Percentiles rank a stretch among this genome's conserved stretches.
These are phyloP conservation scores for Parafenestella ontariensis DNA, from an alignment of 2,329 filamentous ascomycete genomes.

Conservation along the genomic window DNA sequence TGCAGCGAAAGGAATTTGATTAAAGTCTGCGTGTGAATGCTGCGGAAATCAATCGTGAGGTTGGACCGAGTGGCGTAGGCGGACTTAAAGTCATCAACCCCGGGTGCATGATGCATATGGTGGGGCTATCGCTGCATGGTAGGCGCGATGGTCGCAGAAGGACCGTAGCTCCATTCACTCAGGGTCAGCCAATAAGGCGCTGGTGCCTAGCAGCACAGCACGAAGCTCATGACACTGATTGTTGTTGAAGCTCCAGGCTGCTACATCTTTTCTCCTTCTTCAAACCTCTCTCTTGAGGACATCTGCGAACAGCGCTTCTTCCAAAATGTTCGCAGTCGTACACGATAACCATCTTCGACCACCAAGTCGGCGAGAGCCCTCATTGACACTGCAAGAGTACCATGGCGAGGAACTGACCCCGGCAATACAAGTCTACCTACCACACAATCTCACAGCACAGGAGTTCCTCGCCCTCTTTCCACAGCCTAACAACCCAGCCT, in stretches of 20 bases:
- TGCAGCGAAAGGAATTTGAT: background rate
- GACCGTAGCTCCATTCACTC: constrained; percentile 46
- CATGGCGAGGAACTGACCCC: constrained; percentile 27
- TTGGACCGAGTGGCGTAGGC: background rate
- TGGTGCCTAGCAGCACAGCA: background rate
- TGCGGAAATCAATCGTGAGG: background rate
- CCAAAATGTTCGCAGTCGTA: constrained; percentile 1
- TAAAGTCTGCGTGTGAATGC: background rate
- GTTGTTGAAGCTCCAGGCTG: background rate
- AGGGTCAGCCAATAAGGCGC: background rate
- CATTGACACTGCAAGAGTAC: constrained; percentile 3
- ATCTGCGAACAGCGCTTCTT: background rate
- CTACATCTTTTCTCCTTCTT: background rate
- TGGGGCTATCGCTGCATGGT: background rate
- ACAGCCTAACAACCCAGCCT: background rate
- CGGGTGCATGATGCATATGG: background rate
- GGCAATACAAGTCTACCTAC: constrained; percentile 52
- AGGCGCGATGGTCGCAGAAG: constrained; percentile 4
- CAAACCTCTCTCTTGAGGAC: background rate
- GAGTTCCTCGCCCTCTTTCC: constrained; percentile 17
- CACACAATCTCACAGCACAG: constrained; percentile 52
- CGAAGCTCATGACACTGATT: background rate
- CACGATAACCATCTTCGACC: background rate
- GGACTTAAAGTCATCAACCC: background rate
- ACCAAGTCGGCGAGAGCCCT: background rate